Evolutionary conservation across 2,329 filamentous ascomycete species (phyloP), one percentile per base, ranked within the genome.

Genomic region (Ophiostoma novo-ulmi): DNA sequence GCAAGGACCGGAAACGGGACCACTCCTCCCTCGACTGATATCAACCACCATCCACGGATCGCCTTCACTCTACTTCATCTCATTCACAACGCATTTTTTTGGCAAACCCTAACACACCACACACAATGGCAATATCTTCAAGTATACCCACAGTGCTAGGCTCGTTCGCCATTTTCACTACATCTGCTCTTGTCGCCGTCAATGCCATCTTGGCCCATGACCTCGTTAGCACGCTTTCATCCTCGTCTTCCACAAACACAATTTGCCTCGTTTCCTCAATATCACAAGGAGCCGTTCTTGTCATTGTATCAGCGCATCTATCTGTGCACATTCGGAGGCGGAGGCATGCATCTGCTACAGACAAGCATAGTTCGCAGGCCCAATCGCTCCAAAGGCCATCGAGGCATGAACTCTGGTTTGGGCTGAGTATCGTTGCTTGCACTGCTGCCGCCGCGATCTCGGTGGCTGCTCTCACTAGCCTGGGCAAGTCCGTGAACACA

Each of bases 381-480:
- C n/a, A 3, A 14, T 17, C 26, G 2, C 11, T 22, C n/a, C 26
- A n/a, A 7, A 48, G 61, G 4, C 1, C 65, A 5, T 22, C 71
- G 63, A 78, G 75, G 14, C 64, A 66, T 65, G 77, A 76, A 31
- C 64, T 80, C 26, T 79, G 79, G 78, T 81, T 83, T 69, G 76
- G 78, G 14, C 73, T 77, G 4, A 78, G 78, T 58, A 74, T 85
- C 11, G 70, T 83, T 13, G 73, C 80, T 7, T 84, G 82, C 71
- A 77, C 81, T 2, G 75, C 83, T 36, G 82, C 84, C 10, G 80
- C 83, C 26, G 80, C 79, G 3, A 76, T 82, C 5, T 85, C 84
- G 22, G 78, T 83, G 17, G 78, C 79, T 3, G 79, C 81, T 66
- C 76, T 87, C 69, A 79, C 82, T 35, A 78, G 77, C 71, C 77